Evolutionary conservation across 2,329 filamentous ascomycete genomes (phyloP).

Genomic region (Paecilomyces variotii): DNA sequence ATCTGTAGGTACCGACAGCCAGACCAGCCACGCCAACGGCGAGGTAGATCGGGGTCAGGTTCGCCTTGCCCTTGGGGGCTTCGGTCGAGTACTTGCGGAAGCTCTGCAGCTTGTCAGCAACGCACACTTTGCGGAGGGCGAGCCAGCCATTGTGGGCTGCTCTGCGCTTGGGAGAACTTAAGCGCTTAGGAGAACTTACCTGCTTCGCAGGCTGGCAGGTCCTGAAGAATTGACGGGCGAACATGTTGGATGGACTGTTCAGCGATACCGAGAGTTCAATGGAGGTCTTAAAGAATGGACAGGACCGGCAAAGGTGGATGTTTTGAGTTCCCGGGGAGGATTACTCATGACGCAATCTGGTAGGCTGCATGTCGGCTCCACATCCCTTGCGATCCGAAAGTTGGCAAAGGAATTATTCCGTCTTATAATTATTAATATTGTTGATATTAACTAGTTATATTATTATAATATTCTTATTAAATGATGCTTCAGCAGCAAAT

Average conservation of each 20-base stretch:
- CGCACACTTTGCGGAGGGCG: neutral
- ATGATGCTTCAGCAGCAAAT: too few species aligned
- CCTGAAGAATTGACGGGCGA: constrained; percentile 58
- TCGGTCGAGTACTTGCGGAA: constrained; percentile 67
- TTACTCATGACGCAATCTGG: constrained; percentile 24
- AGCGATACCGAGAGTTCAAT: constrained; percentile 4
- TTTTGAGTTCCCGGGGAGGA: constrained; percentile 4
- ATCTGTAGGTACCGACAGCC: constrained; percentile 52
- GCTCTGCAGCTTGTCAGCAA: constrained; percentile 37
- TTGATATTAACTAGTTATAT: too few species aligned
- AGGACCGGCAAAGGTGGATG: neutral
- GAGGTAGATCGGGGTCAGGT: constrained; percentile 50
- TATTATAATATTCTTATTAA: too few species aligned
- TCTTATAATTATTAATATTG: too few species aligned
- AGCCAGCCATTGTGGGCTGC: constrained; percentile 3
- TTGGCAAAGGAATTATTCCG: neutral
- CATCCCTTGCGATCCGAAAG: neutral
- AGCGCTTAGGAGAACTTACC: constrained; percentile 39
- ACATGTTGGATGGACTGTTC: constrained; percentile 47
- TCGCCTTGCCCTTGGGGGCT: constrained; percentile 43
- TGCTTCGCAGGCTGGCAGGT: constrained; percentile 57
- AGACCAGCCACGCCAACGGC: constrained; percentile 30
- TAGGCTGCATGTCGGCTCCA: neutral
- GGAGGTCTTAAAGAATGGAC: neutral
- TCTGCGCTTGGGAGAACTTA: constrained; percentile 31